Conservation (phyloP, 2,329 filamentous ascomycete species). For the Trematosphaeria pertusa region DNA sequence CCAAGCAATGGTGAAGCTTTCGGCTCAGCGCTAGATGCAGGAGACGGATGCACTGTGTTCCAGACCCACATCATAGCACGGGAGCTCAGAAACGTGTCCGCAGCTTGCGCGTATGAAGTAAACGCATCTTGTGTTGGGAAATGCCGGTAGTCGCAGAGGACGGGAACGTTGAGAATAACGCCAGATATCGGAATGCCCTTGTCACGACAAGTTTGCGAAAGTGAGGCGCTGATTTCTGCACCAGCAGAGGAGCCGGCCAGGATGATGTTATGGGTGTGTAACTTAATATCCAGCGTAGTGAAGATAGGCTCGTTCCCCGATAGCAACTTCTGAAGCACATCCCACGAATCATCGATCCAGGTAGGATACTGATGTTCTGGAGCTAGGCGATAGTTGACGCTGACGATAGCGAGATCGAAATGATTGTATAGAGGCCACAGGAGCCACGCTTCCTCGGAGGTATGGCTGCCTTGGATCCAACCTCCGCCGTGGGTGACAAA, state of each 20-base stretch:
- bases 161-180: slow-evolving; percentile 7
- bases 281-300: background rate
- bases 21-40: slow-evolving; percentile 5
- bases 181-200: slow-evolving; percentile 3
- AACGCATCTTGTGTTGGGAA: slow-evolving; percentile 7
- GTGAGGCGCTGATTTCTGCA: slow-evolving; percentile 14
- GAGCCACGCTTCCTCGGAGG: slow-evolving; percentile 1
- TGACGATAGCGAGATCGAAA: slow-evolving; percentile 8
- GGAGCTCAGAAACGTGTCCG: background rate
- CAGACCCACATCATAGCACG: slow-evolving; percentile 5
- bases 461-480: slow-evolving; percentile 3
- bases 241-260: slow-evolving; percentile 17
- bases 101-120: background rate
- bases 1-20: slow-evolving; percentile 13
- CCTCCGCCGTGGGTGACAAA: slow-evolving; percentile 1
- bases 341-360: slow-evolving; percentile 17
- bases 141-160: slow-evolving; percentile 2
- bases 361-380: slow-evolving; percentile 14
- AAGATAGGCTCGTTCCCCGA: background rate
- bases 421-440: background rate
- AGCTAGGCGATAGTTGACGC: slow-evolving; percentile 15
- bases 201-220: slow-evolving; percentile 8
- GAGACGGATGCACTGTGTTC: background rate
- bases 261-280: slow-evolving; percentile 9
- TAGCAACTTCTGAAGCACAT: slow-evolving; percentile 4